Base-by-base conservation (phyloP, 192 early-diverging fungal species). In the Podila epigama region DNA sequence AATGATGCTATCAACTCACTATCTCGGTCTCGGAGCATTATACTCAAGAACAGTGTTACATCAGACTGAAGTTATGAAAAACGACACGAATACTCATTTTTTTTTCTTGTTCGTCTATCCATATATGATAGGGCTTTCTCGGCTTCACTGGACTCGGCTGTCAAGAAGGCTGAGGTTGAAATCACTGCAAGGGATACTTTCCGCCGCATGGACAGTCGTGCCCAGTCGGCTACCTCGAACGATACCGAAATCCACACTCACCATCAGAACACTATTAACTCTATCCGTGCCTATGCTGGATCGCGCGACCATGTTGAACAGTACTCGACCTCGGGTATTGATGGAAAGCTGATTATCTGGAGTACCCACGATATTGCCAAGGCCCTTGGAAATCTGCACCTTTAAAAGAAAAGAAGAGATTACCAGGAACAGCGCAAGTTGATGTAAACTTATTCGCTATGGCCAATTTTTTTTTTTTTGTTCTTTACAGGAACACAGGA, bases 241-340 rank as follows among this genome's bases (percentile, higher is more conserved):
- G 92, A 95, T 66, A 89, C 89, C n/a, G 91, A 88, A 63, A 65
- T 94, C 18, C 88, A 87, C 60, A 89, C 91, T n/a, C 85, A 87
- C 10, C 97, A 99, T 82, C 97, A 99, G 83, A 99, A 99, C 81
- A 97, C 97, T 20, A 98, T 98, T 75, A 96, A 87, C 44, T 84
- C 69, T 18, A 80, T 89, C 15, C 85, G 89, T 42, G 56, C 84
- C 22, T 92, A 84, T 71, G 44, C 72, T 41, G 88, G 84, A 29
- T 40, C 79, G 4, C 82, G 75, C 28, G 83, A 79, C 4, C 59
- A 87, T 58, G 85, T 92, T 27, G 85, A 86, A n/a, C 75, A 91
- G 61, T 93, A 91, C 56, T 90, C 92, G 0, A 92, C 95, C 40
- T 86, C 84, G 48, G 92, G 93, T 60, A 84, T 96, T 27, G 95